These are phyloP conservation scores for Verruconis gallopava DNA, from an alignment of 2,329 filamentous ascomycete species.

Conservation along the genomic window DNA sequence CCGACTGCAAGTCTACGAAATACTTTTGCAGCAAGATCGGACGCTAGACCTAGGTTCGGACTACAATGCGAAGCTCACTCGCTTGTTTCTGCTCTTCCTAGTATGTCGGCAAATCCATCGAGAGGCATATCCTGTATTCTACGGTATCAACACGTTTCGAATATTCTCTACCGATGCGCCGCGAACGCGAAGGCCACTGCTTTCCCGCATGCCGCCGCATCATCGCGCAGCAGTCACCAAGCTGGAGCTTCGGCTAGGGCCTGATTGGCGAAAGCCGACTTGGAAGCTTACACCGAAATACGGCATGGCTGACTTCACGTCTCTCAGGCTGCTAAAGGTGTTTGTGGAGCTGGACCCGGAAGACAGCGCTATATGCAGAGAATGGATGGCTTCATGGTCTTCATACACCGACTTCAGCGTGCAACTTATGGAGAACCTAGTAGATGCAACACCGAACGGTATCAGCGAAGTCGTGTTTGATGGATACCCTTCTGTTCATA, in stretches of 20 bases:
- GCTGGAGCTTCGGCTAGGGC: constrained; percentile 58
- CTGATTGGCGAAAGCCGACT: constrained; percentile 57
- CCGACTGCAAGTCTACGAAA: constrained; percentile 7
- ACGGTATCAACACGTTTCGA: constrained; percentile 39
- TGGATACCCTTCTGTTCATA: constrained; percentile 52
- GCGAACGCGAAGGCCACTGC: constrained; percentile 53
- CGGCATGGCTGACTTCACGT: constrained; percentile 49
- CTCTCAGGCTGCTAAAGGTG: constrained; percentile 47
- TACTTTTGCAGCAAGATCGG: constrained; percentile 13
- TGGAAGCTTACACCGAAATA: constrained; percentile 56
- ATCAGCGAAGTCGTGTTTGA: constrained; percentile 54
- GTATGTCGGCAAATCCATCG: constrained; percentile 33
- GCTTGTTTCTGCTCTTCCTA: constrained; percentile 27
- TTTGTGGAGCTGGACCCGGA: constrained; percentile 62
- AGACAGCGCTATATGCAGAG: constrained; percentile 53
- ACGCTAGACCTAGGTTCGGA: constrained; percentile 8
- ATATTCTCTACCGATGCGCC: constrained; percentile 43
- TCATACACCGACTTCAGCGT: constrained; percentile 59
- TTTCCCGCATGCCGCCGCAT: constrained; percentile 49
- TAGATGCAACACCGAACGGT: constrained; percentile 44
- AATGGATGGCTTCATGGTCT: constrained; percentile 44
- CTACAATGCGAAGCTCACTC: constrained; percentile 16
- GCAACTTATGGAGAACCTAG: constrained; percentile 42
- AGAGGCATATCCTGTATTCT: constrained; percentile 39
- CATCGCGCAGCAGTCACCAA: constrained; percentile 49